Base-by-base conservation (phyloP, 1,284 basidiomycete species). In the Rhodotorula sp. region DNA sequence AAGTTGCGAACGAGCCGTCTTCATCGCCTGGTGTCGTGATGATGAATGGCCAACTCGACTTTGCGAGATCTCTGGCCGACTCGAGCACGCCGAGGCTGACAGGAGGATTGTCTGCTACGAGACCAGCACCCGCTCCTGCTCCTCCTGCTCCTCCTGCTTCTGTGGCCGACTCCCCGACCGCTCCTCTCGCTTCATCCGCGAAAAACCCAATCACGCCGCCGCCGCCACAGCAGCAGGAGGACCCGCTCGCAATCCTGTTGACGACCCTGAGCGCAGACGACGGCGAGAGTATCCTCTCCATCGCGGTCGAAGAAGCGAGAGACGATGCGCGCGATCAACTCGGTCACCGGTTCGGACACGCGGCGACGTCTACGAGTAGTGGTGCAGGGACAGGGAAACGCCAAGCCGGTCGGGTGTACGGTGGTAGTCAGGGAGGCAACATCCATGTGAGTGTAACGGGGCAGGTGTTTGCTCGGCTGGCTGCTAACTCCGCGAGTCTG, bases 341-440 rank as follows among this genome's bases (percentile, higher is more conserved):
- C 38, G 38, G 38, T 10, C 38, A 43, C 38, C 38, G 38, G 12
- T 43, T 43, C 38, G 38, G 38, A 43, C 34, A 8, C 15, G n/a
- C 14, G 19, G 34, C 28, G n/a, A 8, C 6, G 52, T 21, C 47
- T 5, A 23, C n/a, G 45, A 23, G 34, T 15, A 5, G 6, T 0
- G 38, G 45, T 34, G 28, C 12, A 15, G 61, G 28, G 14, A 64
- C 38, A 43, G 64, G 47, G 54, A 28, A 28, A 38, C 26, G 34
- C 19, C 52, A 26, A 6, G 55, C 19, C 4, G 62, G 34, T 47
- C 66, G 62, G 78, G 90, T 95, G 65, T 95, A 90, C 79, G 90
- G 89, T 57, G 93, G 93, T 1, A 91, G 88, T 76, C 93, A 95
- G 79, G 87, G 86, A 66, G 84, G 87, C 68, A 87, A 90, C 77